Base-by-base conservation (phyloP, 495 filamentous ascomycete species). In the Daldinia loculata region DNA sequence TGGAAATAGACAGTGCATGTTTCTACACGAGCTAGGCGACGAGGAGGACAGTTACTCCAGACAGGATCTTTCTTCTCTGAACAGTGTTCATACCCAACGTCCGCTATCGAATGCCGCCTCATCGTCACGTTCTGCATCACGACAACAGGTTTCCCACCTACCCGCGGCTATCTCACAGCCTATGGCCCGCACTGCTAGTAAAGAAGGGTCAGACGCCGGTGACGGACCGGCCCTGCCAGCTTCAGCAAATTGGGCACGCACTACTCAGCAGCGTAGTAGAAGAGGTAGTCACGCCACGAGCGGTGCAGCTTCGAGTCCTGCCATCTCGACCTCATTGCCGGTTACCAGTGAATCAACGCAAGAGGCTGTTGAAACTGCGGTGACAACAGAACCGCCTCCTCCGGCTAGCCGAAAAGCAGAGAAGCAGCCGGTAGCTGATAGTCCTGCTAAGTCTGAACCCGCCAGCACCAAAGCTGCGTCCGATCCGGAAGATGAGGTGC, bases 21-120 rank as follows among this genome's bases (percentile, higher is more conserved):
- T 99, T 79, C 80, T 99, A 43, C 95, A 99, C 76, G 95, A 99
- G 77, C 91, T 94, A 17, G 95, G 95, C 17, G 95, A 99, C 76
- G 95, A 97, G 65, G 93, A 94, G 63, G 95, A 99, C 65, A 98
- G 93, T 79, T 98, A 97, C 78, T 95, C 93, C 45, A 89, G 95
- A 58, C 93, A 97, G 74, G 95, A 98, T 80, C 83, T 98, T 6
- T 99, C 95, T 1, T 95, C 93, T n/a, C 92, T 98, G 83, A 98
- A 98, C 74, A 91, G 91, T 27, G 86, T 92, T 17, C 90, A 88
- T 55, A 91, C 92, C 8, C 95, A 97, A 80, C 87, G 92, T 29
- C 89, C 89, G 5, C 77, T 86, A 11, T 56, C 53, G n/a, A 71
- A 75, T 67, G 70, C 79, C 74, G 67, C 78, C 60, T 71, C 85